phyloP scores from a whole-genome alignment of 148 eudicot genomes.

The Vaccinium darrowii region DNA sequence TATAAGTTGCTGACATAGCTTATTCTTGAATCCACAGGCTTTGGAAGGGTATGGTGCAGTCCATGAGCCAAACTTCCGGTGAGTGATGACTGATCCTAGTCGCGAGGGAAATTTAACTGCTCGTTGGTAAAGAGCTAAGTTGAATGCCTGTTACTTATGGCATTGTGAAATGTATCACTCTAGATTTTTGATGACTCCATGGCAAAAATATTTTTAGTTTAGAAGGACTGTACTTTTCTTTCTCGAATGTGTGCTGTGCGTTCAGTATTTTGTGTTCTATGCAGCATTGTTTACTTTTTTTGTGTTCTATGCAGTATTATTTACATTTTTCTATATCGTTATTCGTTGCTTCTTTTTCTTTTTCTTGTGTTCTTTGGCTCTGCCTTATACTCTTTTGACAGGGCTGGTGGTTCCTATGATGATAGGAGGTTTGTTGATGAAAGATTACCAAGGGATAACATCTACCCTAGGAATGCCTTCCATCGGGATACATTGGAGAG shows the following conservation, averaged over 20 bases:
- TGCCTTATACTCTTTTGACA: conserved; percentile 40
- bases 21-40: conserved; percentile 99
- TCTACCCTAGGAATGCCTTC: conserved; percentile 61
- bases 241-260: neutral
- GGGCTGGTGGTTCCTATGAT: conserved; percentile 81
- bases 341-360: conserved; percentile 11
- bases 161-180: neutral
- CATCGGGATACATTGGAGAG: conserved; percentile 71
- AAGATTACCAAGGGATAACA: conserved; percentile 66
- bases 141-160: neutral
- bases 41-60: conserved; percentile 92
- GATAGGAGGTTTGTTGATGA: conserved; percentile 89
- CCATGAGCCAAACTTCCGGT: conserved; percentile 91
- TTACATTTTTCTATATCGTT: conserved; percentile 5
- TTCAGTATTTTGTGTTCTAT: conserved; percentile 9
- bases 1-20: conserved; percentile 87
- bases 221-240: neutral
- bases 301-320: conserved; percentile 11
- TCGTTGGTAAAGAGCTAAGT: neutral
- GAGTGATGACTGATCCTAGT: conserved; percentile 46
- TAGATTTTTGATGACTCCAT: neutral
- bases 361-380: conserved; percentile 20
- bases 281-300: neutral
- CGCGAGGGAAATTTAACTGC: conserved; percentile 20
- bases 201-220: neutral